Percentiles rank a stretch among this genome's conserved stretches.
Conservation (phyloP, 1,284 basidiomycete species). For the Ustilago cynodontis region DNA sequence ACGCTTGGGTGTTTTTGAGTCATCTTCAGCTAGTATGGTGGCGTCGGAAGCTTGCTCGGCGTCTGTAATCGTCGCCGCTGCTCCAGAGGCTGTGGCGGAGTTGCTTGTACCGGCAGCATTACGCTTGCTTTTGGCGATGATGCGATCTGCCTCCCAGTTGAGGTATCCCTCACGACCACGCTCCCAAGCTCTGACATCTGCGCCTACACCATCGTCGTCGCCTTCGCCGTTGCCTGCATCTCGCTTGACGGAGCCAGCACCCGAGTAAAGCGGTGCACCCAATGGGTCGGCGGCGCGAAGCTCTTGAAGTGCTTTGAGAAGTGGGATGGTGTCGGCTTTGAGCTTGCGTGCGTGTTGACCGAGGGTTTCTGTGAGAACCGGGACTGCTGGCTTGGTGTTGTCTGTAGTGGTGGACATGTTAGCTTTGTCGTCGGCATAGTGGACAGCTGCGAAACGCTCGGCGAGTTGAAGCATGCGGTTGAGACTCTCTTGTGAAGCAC, state of each 20-base stretch:
- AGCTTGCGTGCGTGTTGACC: constrained; percentile 51
- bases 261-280: constrained; percentile 41
- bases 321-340: constrained; percentile 40
- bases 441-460: constrained; percentile 36
- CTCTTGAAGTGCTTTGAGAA: constrained; percentile 46
- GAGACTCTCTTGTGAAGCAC: constrained; percentile 33
- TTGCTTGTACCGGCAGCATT: neutral
- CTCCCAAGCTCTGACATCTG: constrained; percentile 51
- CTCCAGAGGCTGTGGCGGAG: neutral
- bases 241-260: neutral
- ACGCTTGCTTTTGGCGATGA: constrained; percentile 53
- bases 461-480: constrained; percentile 29
- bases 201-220: constrained; percentile 20
- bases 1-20: constrained; percentile 43
- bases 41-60: constrained; percentile 10
- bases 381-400: constrained; percentile 4
- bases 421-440: constrained; percentile 10
- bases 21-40: constrained; percentile 8
- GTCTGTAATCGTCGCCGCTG: neutral
- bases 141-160: constrained; percentile 62
- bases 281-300: constrained; percentile 56
- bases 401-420: neutral
- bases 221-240: constrained; percentile 10
- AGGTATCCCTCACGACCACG: constrained; percentile 60
- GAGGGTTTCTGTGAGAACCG: constrained; percentile 28